Percentiles rank a stretch among this genome's conserved stretches.
phyloP scores from a whole-genome alignment of 306 rosid genomes.

The Quercus berberidifolia region DNA sequence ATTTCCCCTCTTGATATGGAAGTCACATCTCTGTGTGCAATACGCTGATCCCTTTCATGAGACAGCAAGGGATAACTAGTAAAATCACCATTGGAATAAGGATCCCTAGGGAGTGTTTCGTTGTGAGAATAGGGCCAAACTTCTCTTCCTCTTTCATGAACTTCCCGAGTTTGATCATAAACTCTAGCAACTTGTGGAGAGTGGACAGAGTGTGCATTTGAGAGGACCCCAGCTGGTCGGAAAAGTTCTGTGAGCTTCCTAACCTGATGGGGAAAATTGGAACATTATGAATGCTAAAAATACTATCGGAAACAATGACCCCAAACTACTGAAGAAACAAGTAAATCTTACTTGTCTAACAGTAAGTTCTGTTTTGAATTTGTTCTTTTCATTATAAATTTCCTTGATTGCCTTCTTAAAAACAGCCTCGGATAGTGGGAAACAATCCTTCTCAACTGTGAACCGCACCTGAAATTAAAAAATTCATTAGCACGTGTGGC shows the following conservation, averaged over 20 bases:
- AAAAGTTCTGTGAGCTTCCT: constrained; percentile 70
- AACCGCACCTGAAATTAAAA: constrained; percentile 69
- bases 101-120: constrained; percentile 32
- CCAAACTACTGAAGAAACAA: not conserved
- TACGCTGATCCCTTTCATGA: constrained; percentile 42
- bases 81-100: constrained; percentile 21
- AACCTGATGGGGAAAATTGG: constrained; percentile 49
- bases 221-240: constrained; percentile 51
- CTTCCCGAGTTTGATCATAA: constrained; percentile 34
- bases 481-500: constrained; percentile 17
- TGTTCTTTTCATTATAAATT: constrained; percentile 57
- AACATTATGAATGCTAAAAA: constrained; percentile 6
- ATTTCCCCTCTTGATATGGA: constrained; percentile 39
- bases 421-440: constrained; percentile 76
- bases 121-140: constrained; percentile 19
- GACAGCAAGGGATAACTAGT: constrained; percentile 28
- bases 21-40: constrained; percentile 21
- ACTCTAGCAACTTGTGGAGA: constrained; percentile 27
- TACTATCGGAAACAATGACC: constrained; percentile 4
- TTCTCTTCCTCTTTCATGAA: constrained; percentile 23
- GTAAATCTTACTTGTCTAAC: constrained; percentile 54
- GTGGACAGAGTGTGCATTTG: constrained; percentile 20
- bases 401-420: constrained; percentile 78
- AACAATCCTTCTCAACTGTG: constrained; percentile 59
- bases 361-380: constrained; percentile 84